phyloP scores from a whole-genome alignment of 1,139 yeast genomes.

The Yarrowia galli region DNA sequence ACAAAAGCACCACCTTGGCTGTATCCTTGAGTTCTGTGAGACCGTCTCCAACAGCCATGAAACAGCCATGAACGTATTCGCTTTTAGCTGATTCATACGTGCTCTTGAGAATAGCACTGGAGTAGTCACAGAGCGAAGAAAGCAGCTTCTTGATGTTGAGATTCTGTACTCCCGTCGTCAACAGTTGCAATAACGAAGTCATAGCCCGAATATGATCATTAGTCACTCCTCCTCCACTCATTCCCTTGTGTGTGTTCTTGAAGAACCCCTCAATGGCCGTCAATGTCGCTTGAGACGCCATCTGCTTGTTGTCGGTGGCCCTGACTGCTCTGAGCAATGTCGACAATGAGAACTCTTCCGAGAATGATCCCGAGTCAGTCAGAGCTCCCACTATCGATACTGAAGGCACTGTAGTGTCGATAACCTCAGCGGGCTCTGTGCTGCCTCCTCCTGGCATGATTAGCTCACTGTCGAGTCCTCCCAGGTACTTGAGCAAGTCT shows the following conservation, averaged over 20 bases:
- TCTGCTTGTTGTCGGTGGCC: slow-evolving; percentile 12
- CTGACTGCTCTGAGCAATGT: slow-evolving; percentile 9
- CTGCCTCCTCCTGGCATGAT: neutral
- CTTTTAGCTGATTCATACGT: neutral
- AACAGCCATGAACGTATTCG: neutral
- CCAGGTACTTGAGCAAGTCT: slow-evolving; percentile 30
- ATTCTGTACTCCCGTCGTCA: slow-evolving; percentile 11
- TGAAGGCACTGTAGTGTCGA: neutral
- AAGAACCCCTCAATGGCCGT: slow-evolving; percentile 20
- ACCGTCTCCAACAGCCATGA: slow-evolving; percentile 13
- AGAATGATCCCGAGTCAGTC: slow-evolving; percentile 6
- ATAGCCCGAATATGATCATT: slow-evolving; percentile 22
- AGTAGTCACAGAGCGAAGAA: slow-evolving; percentile 3
- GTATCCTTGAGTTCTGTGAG: slow-evolving; percentile 5
- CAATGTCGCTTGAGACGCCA: slow-evolving; percentile 20
- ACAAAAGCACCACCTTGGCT: slow-evolving; percentile 2
- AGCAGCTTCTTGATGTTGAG: slow-evolving; percentile 12
- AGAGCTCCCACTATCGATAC: slow-evolving; percentile 26
- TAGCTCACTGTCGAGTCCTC: slow-evolving; percentile 17
- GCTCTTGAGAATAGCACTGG: slow-evolving; percentile 9
- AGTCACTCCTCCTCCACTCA: neutral
- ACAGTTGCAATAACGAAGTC: slow-evolving; percentile 11
- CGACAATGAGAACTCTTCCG: slow-evolving; percentile 15
- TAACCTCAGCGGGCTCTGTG: neutral
- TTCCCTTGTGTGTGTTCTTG: slow-evolving; percentile 14